Conservation (phyloP, 257 asterid species). For the Echites panduratus region DNA sequence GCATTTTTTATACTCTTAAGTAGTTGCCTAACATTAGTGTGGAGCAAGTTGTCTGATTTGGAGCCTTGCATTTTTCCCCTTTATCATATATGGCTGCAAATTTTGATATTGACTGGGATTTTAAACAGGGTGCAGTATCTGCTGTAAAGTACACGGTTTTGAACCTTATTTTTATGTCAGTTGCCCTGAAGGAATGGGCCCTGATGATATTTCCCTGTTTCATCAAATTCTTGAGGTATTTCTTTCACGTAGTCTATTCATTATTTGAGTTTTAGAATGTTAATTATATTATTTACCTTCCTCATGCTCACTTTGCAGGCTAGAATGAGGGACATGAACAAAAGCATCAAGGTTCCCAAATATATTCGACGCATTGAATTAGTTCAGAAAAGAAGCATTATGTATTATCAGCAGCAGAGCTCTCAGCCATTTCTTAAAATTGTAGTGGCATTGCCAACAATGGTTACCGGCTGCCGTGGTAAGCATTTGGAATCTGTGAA, state of each 20-base stretch:
- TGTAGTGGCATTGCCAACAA: slow-evolving; percentile 93
- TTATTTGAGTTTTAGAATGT: no score
- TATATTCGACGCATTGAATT: slow-evolving; percentile 74
- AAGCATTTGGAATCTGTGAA: slow-evolving; percentile 17
- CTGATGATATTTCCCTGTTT: slow-evolving; percentile 88
- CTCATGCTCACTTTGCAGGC: slow-evolving; percentile 39
- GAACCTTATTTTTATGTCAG: slow-evolving; percentile 89
- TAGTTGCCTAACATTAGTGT: not conserved
- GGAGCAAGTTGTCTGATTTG: not conserved
- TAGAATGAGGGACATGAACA: slow-evolving; percentile 74
- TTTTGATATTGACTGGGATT: slow-evolving; percentile 20
- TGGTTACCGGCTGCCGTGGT: slow-evolving; percentile 98
- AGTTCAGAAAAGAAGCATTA: slow-evolving; percentile 81
- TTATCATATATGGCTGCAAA: not conserved
- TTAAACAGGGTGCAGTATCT: slow-evolving; percentile 83
- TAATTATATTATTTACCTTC: not conserved
- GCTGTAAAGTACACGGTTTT: slow-evolving; percentile 91
- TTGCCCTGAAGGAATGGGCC: slow-evolving; percentile 96
- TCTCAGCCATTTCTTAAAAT: slow-evolving; percentile 84
- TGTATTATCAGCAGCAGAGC: slow-evolving; percentile 80
- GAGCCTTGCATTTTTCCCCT: not conserved
- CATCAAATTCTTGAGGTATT: slow-evolving; percentile 89
- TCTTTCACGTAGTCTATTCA: not conserved
- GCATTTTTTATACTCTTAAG: not conserved
- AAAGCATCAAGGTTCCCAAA: slow-evolving; percentile 60